Base-by-base conservation (phyloP, 805 yeast genomes). In the Saturnispora hagleri region DNA sequence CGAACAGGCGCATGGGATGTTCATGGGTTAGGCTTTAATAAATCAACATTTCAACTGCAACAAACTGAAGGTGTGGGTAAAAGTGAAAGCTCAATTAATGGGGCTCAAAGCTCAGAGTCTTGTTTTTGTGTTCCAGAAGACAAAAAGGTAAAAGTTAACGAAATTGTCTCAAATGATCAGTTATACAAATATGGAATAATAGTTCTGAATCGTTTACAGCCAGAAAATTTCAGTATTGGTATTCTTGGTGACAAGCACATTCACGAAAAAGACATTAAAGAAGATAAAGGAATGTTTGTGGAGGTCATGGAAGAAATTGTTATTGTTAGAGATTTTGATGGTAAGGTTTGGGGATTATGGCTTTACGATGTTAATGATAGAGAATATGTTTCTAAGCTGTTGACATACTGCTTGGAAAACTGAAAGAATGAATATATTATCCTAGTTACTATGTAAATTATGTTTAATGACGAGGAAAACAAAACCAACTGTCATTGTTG, bases 291-390 rank as follows among this genome's bases (percentile, higher is more conserved):
- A 51, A 76, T 84, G 76, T 80, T 81, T 46, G 80, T 82, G 36
- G 91, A 86, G 57, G 74, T 79, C 53, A 80, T 81, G 55, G 87
- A 81, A 52, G 84, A 82, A 52, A 72, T 85, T 62, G 78, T 86
- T 41, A 86, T 86, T 51, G 76, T 86, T 20, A 81, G 81, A 62
- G 82, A 81, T 60, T 69, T 82, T 48, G 69, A 77, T 48, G 89
- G 85, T 22, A 86, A 83, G 44, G 82, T 85, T 12, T 86, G 75
- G 63, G 95, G 95, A 1, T 69, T 86, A 46, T 86, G 93, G 93
- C 74, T 86, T 20, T 86, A 83, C 61, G 80, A 84, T 51, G 81
- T 76, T 44, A 78, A 74, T 7, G 90, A 85, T 60, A 72, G 91
- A 64, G 75, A 74, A 44, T 77, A 78, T 58, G 69, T 86, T 42